Evolutionary conservation across 2,329 filamentous ascomycete genomes (phyloP).

Genomic region (Cladosporium sp.): DNA sequence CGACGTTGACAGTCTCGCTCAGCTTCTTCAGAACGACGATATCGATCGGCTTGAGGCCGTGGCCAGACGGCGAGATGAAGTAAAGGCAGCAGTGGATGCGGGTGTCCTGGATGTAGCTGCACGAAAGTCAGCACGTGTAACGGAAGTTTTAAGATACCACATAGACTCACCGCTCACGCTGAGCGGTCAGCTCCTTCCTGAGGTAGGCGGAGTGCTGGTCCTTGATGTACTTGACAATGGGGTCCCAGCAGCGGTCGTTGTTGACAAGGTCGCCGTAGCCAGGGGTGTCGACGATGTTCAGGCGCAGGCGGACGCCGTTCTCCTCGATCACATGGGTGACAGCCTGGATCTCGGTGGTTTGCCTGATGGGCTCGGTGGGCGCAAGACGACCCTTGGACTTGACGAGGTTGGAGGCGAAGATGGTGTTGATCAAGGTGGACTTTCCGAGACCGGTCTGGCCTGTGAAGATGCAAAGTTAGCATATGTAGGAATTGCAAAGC

Average conservation of each 20-base stretch:
- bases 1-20: constrained; percentile 97
- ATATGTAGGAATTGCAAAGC: no score
- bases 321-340: constrained; percentile 99
- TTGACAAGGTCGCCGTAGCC: constrained; percentile 98
- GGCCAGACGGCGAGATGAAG: constrained; percentile 98
- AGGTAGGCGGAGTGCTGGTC: constrained; percentile 99
- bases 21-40: constrained; percentile 99
- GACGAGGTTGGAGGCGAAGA: constrained; percentile 98
- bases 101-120: constrained; percentile 88
- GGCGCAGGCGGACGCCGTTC: constrained; percentile 91
- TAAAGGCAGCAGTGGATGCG: constrained; percentile 99
- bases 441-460: constrained; percentile 98
- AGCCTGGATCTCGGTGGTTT: constrained; percentile 95
- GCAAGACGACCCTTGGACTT: constrained; percentile 94
- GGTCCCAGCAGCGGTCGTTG: constrained; percentile 99
- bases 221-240: constrained; percentile 99
- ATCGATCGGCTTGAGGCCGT: constrained; percentile 98
- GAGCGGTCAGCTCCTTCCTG: constrained; percentile 97
- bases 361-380: constrained; percentile 88
- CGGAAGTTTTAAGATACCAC: no score
- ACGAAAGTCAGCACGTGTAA: background rate
- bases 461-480: constrained; percentile 35
- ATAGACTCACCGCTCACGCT: constrained; percentile 67
- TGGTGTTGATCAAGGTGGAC: constrained; percentile 99
- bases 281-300: constrained; percentile 99